Conservation (phyloP, 2,329 filamentous ascomycete species). For the Calonectria hawksworthii region DNA sequence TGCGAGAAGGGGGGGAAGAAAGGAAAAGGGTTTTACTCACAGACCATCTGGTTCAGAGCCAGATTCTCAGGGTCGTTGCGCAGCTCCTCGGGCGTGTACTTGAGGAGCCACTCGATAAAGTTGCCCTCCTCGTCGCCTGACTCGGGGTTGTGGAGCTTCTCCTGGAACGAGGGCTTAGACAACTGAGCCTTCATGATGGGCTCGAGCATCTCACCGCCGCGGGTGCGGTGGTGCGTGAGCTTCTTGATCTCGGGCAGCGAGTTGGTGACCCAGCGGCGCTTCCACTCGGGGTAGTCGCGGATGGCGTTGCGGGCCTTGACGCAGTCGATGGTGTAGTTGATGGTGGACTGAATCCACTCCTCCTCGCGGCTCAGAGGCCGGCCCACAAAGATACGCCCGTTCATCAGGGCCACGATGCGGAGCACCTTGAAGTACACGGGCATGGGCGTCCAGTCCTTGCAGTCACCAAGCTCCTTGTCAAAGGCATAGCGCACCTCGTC, state of each 20-base stretch:
- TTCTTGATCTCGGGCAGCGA: constrained; percentile 22
- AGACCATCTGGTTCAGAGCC: constrained; percentile 28
- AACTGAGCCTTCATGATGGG: constrained; percentile 22
- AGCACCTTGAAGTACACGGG: constrained; percentile 24
- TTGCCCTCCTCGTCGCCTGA: constrained; percentile 24
- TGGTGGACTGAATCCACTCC: constrained; percentile 27
- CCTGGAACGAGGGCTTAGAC: constrained; percentile 22
- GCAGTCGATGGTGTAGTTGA: constrained; percentile 25
- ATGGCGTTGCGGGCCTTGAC: constrained; percentile 26
- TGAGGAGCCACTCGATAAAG: constrained; percentile 29
- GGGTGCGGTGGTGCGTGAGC: constrained; percentile 19
- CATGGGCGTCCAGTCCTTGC: constrained; percentile 21
- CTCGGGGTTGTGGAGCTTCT: constrained; percentile 22
- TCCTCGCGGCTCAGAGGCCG: constrained; percentile 25
- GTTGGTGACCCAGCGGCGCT: constrained; percentile 19
- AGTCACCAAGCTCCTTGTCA: constrained; percentile 26
- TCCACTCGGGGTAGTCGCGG: constrained; percentile 23
- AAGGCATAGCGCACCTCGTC: constrained; percentile 22
- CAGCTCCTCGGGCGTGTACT: constrained; percentile 23
- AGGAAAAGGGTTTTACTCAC: background rate
- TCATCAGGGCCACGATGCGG: constrained; percentile 27
- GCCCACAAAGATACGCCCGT: constrained; percentile 26
- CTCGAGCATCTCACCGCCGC: constrained; percentile 22
- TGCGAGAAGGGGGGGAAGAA: background rate
- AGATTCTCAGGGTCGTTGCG: constrained; percentile 21